These are phyloP conservation scores for Botrytis pseudocinerea DNA, from an alignment of 2,329 filamentous ascomycete genomes.

Conservation along the genomic window DNA sequence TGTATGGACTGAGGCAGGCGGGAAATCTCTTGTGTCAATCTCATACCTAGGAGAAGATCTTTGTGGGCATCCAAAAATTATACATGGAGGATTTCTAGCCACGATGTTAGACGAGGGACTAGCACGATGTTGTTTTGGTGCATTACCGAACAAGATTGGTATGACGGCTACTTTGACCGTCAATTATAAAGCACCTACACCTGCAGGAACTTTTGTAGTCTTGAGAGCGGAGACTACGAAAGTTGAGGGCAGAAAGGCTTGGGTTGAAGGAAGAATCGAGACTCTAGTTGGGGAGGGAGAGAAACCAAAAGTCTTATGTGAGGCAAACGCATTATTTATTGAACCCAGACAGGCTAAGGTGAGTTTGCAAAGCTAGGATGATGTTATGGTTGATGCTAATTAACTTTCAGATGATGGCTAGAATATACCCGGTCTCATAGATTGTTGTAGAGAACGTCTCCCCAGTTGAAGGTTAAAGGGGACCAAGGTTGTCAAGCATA, in stretches of 20 bases:
- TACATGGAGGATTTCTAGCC: slow-evolving; percentile 89
- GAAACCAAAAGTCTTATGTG: slow-evolving; percentile 68
- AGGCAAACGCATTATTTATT: slow-evolving; percentile 84
- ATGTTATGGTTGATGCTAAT: slow-evolving; percentile 18
- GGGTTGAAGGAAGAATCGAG: slow-evolving; percentile 87
- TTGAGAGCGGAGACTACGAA: slow-evolving; percentile 77
- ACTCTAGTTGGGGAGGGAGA: slow-evolving; percentile 66
- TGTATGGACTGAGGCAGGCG: slow-evolving; percentile 70
- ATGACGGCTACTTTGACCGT: slow-evolving; percentile 83
- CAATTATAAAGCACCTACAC: slow-evolving; percentile 80
- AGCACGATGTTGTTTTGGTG: slow-evolving; percentile 83
- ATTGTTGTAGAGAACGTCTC: background rate
- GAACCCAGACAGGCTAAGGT: slow-evolving; percentile 77
- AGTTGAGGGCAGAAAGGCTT: slow-evolving; percentile 91
- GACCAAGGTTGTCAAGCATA: background rate
- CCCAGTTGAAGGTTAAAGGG: background rate
- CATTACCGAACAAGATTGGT: slow-evolving; percentile 80
- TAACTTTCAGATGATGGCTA: slow-evolving; percentile 27
- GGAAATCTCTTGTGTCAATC: slow-evolving; percentile 69
- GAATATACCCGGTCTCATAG: slow-evolving; percentile 27
- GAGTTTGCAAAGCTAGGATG: slow-evolving; percentile 24
- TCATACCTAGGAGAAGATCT: slow-evolving; percentile 76
- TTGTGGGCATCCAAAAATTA: slow-evolving; percentile 86
- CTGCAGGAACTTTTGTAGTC: slow-evolving; percentile 74
- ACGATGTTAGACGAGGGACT: slow-evolving; percentile 90